Conservation (phyloP, 2,329 filamentous ascomycete genomes). For the Plenodomus tracheiphilus region DNA sequence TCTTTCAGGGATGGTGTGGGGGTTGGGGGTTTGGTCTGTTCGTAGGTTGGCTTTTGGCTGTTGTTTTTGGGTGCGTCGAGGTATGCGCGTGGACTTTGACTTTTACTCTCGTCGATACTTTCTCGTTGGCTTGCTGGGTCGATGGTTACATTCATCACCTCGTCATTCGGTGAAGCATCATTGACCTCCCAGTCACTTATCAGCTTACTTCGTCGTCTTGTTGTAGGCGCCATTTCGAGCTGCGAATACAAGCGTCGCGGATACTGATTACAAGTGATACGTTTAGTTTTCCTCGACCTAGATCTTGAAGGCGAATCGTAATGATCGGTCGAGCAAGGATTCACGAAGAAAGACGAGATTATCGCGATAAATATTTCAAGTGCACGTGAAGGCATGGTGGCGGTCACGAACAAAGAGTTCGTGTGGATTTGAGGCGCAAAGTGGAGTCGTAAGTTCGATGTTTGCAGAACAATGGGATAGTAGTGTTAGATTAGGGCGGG, state of each 20-base stretch:
- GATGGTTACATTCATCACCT: neutral
- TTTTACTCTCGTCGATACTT: neutral
- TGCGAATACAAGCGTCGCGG: neutral
- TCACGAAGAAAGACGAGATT: neutral
- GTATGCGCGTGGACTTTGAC: neutral
- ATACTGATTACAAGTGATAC: slow-evolving; percentile 5
- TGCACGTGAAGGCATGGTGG: neutral
- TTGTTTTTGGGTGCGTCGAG: neutral
- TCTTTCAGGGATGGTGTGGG: neutral
- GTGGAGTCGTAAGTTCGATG: neutral
- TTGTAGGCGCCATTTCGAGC: slow-evolving; percentile 8
- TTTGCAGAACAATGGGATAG: neutral
- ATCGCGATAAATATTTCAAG: neutral
- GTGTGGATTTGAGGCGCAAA: neutral
- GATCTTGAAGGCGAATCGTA: neutral
- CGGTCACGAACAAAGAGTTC: neutral
- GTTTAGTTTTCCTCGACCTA: neutral
- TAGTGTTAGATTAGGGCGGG: neutral
- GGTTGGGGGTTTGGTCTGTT: neutral
- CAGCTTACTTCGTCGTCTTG: slow-evolving; percentile 5
- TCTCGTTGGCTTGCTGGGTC: neutral
- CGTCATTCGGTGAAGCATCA: neutral
- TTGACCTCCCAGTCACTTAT: neutral
- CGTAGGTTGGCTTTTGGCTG: neutral
- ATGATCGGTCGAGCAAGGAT: neutral